Conservation (phyloP, 257 asterid genomes). For the Sherardia arvensis region DNA sequence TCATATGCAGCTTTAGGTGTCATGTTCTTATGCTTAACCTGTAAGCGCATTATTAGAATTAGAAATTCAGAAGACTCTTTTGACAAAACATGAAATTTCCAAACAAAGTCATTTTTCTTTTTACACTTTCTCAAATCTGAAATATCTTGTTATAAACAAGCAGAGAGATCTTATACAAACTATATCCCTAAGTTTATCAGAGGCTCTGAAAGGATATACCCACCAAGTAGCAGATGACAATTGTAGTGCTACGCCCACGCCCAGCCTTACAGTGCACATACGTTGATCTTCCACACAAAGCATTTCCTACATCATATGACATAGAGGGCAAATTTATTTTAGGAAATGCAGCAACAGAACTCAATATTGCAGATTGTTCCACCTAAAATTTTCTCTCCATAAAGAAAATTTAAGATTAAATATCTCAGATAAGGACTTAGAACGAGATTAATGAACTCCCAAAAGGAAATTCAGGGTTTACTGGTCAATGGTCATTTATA, state of each 20-base stretch:
- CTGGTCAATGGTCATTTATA: background rate
- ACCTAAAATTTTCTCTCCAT: background rate
- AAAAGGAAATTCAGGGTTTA: too few species aligned
- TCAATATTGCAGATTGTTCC: background rate
- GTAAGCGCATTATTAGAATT: constrained; percentile 12
- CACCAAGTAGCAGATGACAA: constrained; percentile 93
- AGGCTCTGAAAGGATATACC: constrained; percentile 5
- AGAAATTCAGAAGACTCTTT: background rate
- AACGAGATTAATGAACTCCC: background rate
- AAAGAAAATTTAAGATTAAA: background rate
- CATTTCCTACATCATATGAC: constrained; percentile 34
- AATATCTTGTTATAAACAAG: too few species aligned
- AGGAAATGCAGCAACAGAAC: too few species aligned
- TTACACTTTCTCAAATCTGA: background rate
- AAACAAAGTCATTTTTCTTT: background rate
- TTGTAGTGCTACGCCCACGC: constrained; percentile 94
- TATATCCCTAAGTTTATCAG: background rate
- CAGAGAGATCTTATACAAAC: background rate
- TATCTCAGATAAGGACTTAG: background rate
- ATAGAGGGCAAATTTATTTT: background rate
- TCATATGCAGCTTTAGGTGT: constrained; percentile 58
- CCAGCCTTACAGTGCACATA: constrained; percentile 98
- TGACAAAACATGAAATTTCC: background rate
- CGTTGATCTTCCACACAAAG: constrained; percentile 54
- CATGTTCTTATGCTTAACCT: constrained; percentile 83